phyloP scores from a whole-genome alignment of 1,139 yeast genomes.

The Lodderomyces jiufengensis region DNA sequence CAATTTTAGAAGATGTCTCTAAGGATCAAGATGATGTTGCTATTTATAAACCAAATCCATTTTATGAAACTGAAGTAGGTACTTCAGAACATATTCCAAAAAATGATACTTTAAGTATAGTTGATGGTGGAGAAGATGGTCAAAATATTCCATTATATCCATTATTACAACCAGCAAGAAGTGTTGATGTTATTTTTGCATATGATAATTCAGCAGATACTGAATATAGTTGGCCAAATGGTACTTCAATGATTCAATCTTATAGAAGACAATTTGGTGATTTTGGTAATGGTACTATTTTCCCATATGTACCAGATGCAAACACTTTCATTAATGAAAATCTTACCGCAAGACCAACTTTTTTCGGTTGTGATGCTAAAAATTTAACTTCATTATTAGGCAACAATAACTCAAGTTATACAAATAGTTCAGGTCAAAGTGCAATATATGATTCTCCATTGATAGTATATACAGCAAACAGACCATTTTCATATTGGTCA shows the following conservation, averaged over 20 bases:
- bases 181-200: slow-evolving; percentile 42
- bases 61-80: slow-evolving; percentile 44
- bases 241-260: slow-evolving; percentile 40
- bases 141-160: slow-evolving; percentile 42
- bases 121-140: slow-evolving; percentile 46
- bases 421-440: slow-evolving; percentile 19
- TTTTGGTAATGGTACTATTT: slow-evolving; percentile 62
- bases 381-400: slow-evolving; percentile 52
- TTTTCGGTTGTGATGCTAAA: slow-evolving; percentile 79
- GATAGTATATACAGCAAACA: slow-evolving; percentile 75
- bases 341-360: slow-evolving; percentile 65
- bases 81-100: slow-evolving; percentile 22
- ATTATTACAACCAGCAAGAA: slow-evolving; percentile 36
- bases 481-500: slow-evolving; percentile 62
- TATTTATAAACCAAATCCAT: slow-evolving; percentile 52
- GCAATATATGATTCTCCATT: slow-evolving; percentile 56
- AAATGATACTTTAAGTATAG: slow-evolving; percentile 35
- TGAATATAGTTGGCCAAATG: slow-evolving; percentile 40
- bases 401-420: slow-evolving; percentile 15
- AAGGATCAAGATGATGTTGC: slow-evolving; percentile 42
- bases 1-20: slow-evolving; percentile 46
- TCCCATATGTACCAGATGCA: slow-evolving; percentile 84
- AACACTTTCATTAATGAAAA: slow-evolving; percentile 60
- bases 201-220: slow-evolving; percentile 50
- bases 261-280: slow-evolving; percentile 65